Evolutionary conservation across 1,139 yeast species (phyloP), one percentile per base, ranked within the genome.

Genomic region (Kluyveromyces marxianus): DNA sequence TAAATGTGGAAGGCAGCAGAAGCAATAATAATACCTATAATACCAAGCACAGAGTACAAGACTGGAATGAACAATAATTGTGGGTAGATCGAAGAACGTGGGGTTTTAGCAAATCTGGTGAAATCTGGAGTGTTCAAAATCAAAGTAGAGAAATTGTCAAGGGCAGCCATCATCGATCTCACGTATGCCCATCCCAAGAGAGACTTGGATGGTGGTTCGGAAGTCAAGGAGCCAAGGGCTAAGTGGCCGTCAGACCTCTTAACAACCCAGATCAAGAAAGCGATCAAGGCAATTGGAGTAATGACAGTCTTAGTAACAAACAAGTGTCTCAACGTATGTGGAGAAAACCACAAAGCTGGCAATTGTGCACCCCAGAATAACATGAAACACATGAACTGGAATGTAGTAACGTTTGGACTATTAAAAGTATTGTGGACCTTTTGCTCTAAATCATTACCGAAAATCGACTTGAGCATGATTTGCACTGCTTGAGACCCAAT

Each of bases 111-210:
- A 65, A 88, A 84, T 65, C 96, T 79, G 24, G 95, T 75, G 66
- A 87, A 88, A 72, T 89, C 97, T 0, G 96, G 95, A n/a, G 94
- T 85, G 67, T 88, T 89, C 53, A 84, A 76, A 59, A 88, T 83
- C 57, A 88, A 74, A 3, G 96, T 86, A 3, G 95, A 92, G 59
- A 88, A 87, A 67, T 85, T 85, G 37, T 94, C 88, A 54, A 88
- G 69, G 39, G 89, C 74, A 66, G 82, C 81, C 90, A 88, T 83
- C 35, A 82, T 71, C 8, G 89, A 76, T 56, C 75, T 75, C 47
- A 88, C 77, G 62, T 87, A 85, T 1, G 85, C 84, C 96, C 96
- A 88, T 31, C 80, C 90, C 47, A 83, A 74, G 0, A 67, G 81
- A 3, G 82, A 69, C 24, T 90, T 90, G 21, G 70, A 63, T 14